Evolutionary conservation across 2,329 filamentous ascomycete genomes (phyloP).

Genomic region (Emericellopsis atlantica): DNA sequence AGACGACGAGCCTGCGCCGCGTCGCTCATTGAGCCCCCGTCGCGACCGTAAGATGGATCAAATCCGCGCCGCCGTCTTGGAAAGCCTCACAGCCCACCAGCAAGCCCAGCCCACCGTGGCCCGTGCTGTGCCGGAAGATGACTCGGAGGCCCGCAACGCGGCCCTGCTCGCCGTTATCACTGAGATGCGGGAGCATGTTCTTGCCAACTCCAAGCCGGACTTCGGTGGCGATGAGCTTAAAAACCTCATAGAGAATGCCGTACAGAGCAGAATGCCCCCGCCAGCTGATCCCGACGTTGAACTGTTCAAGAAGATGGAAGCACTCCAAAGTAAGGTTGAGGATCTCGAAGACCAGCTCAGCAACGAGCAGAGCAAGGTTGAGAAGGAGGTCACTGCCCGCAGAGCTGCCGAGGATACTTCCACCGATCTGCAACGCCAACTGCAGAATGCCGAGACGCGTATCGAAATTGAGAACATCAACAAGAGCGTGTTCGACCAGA

Average conservation of each 20-base stretch:
- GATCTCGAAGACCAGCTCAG: slow-evolving; percentile 46
- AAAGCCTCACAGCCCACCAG: slow-evolving; percentile 55
- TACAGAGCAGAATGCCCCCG: slow-evolving; percentile 43
- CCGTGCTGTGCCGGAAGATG: slow-evolving; percentile 10
- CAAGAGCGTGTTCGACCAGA: slow-evolving; percentile 43
- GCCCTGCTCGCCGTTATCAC: slow-evolving; percentile 54
- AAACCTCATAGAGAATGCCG: slow-evolving; percentile 49
- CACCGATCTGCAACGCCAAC: slow-evolving; percentile 38
- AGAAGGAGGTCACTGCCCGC: slow-evolving; percentile 34
- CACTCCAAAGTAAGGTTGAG: slow-evolving; percentile 45
- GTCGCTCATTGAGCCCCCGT: slow-evolving; percentile 64
- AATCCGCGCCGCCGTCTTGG: slow-evolving; percentile 59
- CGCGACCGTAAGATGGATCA: slow-evolving; percentile 73
- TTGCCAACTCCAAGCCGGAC: slow-evolving; percentile 7
- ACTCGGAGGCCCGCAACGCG: slow-evolving; percentile 22
- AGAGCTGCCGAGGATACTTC: slow-evolving; percentile 39
- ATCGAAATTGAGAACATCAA: slow-evolving; percentile 50
- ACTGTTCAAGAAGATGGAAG: slow-evolving; percentile 38
- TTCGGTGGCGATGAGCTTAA: slow-evolving; percentile 37
- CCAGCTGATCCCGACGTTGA: slow-evolving; percentile 37
- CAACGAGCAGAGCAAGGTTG: slow-evolving; percentile 31
- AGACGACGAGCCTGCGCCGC: slow-evolving; percentile 57
- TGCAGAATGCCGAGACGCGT: slow-evolving; percentile 44
- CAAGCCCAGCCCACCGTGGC: slow-evolving; percentile 20
- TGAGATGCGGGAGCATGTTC: slow-evolving; percentile 42